Evolutionary conservation across 257 asterid genomes (phyloP), one percentile per base, ranked within the genome.

Genomic region (Primulina huaijiensis): DNA sequence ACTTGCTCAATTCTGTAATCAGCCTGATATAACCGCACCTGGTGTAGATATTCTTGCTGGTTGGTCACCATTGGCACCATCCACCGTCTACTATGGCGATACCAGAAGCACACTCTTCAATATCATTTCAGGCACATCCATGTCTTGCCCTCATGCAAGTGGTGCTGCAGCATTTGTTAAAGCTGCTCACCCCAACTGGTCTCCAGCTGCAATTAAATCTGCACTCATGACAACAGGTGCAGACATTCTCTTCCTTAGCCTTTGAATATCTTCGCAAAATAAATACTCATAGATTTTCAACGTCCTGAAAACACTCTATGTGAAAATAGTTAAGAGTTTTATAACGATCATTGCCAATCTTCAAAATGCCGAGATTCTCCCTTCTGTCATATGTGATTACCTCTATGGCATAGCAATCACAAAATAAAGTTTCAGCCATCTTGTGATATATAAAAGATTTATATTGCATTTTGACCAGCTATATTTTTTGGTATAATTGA

Each of bases 41-140:
- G 88, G 88, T 8, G 86, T 83, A 70, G 86, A 83, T 72, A 83
- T 83, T 74, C 86, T 83, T 1, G 88, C 88, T 7, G 88, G 82
- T 33, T 83, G 88, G 88, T 83, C 86, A 17, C 86, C 85, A 0
- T 1, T 71, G 12, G 58, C 88, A 11, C 76, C 88, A 5, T 60
- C 83, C 3, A 67, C 82, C 2, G 43, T 60, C 21, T 76, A 56
- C 64, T 8, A 75, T 14, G 81, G 0, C 6, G 86, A 84, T 61
- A 27, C 69, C 19, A 60, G 81, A 35, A 72, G 77, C 67, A 67
- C 77, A 38, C 62, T 72, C 25, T 79, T 64, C 75, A 82, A 79
- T 69, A 79, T 82, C 69, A 77, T 82, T 19, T 82, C 87, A 17
- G 87, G 87, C 56, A 79, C 87, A 59, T 80, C 87, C 76, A 82